Evolutionary conservation across 2,329 filamentous ascomycete species (phyloP).

Genomic region (Dichotomopilus funicola): DNA sequence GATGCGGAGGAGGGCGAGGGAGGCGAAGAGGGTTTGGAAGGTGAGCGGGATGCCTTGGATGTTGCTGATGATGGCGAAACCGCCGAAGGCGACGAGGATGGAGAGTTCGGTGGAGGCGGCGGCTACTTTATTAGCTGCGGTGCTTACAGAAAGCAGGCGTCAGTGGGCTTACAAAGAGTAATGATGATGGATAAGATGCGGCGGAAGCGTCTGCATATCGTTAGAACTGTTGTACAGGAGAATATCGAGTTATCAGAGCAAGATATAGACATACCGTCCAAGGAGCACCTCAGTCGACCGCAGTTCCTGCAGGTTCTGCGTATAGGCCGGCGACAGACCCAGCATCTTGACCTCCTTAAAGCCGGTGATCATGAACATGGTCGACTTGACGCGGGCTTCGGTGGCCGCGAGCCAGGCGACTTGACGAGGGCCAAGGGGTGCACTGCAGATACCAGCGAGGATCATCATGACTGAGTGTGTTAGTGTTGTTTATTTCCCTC

Average conservation of each 20-base stretch:
- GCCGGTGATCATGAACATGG: conserved; percentile 11
- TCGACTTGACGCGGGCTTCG: conserved; percentile 10
- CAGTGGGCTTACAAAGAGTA: background rate
- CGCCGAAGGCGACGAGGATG: conserved; percentile 10
- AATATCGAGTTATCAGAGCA: background rate
- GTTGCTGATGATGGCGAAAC: conserved; percentile 12
- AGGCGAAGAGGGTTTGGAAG: conserved; percentile 11
- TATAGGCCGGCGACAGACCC: conserved; percentile 5
- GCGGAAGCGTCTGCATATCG: conserved; percentile 1
- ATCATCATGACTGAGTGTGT: conserved; percentile 5
- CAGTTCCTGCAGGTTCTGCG: conserved; percentile 7
- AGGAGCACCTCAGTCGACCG: conserved; percentile 4
- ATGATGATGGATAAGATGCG: conserved; percentile 12
- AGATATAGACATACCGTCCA: background rate
- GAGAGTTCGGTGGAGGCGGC: conserved; percentile 10
- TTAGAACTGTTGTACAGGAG: too few relatives aligned
- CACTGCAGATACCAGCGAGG: conserved; percentile 6
- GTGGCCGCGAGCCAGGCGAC: conserved; percentile 10
- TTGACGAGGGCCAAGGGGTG: conserved; percentile 6
- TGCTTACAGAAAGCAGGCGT: too few relatives aligned
- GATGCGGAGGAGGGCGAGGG: conserved; percentile 8
- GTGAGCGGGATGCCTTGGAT: conserved; percentile 8
- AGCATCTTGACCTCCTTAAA: conserved; percentile 13
- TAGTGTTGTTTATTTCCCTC: too few relatives aligned
- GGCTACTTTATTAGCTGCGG: too few relatives aligned